Evolutionary conservation across 495 filamentous ascomycete species (phyloP).

Genomic region (Letharia lupina): DNA sequence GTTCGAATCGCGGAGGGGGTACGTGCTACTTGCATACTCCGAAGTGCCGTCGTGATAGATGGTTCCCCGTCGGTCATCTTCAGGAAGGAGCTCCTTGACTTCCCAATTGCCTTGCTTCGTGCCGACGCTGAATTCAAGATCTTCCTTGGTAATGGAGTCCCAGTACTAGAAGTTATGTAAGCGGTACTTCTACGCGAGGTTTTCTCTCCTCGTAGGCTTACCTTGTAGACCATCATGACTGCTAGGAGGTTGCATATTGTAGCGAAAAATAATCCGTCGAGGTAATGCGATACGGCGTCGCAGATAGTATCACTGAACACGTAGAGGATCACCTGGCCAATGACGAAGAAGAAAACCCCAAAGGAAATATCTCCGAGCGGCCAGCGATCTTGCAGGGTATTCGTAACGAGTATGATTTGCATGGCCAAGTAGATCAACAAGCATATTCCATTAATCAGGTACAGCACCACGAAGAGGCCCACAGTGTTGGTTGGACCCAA

Average conservation of each 20-base stretch:
- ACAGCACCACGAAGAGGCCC: conserved; percentile 86
- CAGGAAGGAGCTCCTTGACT: conserved; percentile 87
- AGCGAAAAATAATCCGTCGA: conserved; percentile 92
- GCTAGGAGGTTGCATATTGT: conserved; percentile 88
- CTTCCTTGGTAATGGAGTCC: conserved; percentile 98
- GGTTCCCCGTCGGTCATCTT: conserved; percentile 74
- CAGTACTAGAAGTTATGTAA: conserved; percentile 61
- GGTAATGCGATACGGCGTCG: conserved; percentile 76
- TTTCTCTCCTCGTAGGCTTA: conserved; percentile 32
- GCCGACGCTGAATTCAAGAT: conserved; percentile 95
- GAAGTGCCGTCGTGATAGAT: conserved; percentile 61
- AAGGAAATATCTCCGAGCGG: conserved; percentile 90
- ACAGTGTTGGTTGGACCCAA: conserved; percentile 76
- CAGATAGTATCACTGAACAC: conserved; percentile 82
- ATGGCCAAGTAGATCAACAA: conserved; percentile 78
- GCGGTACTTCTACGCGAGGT: conserved; percentile 12
- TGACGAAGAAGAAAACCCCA: conserved; percentile 83
- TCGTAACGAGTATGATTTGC: conserved; percentile 79
- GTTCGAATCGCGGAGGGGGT: conserved; percentile 40
- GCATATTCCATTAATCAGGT: conserved; percentile 81
- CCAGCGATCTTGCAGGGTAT: conserved; percentile 93
- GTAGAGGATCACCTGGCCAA: conserved; percentile 89
- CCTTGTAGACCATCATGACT: conserved; percentile 99
- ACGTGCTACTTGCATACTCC: conserved; percentile 53
- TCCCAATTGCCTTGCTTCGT: conserved; percentile 96